Percentiles rank a stretch among this genome's conserved stretches.
These are phyloP conservation scores for Collybia nuda DNA, from an alignment of 768 basidiomycete genomes.

Conservation along the genomic window DNA sequence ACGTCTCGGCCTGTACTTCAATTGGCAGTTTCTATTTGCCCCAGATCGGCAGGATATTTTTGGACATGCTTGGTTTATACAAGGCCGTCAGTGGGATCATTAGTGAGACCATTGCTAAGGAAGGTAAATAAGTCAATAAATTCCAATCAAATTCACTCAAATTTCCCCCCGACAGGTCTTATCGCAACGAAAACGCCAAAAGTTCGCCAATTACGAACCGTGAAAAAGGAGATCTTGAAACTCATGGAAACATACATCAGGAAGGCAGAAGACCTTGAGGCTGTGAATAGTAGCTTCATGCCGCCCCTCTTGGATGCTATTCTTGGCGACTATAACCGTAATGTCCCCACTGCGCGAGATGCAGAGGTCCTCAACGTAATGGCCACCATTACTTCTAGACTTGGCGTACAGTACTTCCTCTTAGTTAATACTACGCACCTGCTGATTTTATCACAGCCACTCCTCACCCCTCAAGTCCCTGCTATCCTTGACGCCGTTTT, in stretches of 20 bases:
- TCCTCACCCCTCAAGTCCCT: slow-evolving; percentile 91
- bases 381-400: slow-evolving; percentile 86
- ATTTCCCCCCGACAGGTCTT: slow-evolving; percentile 46
- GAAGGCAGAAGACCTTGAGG: slow-evolving; percentile 95
- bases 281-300: slow-evolving; percentile 89
- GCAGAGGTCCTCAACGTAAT: slow-evolving; percentile 97
- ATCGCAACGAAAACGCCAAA: slow-evolving; percentile 97
- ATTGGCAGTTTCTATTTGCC: slow-evolving; percentile 97
- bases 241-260: slow-evolving; percentile 97
- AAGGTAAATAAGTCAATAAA: slow-evolving; percentile 46
- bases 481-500: slow-evolving; percentile 97
- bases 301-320: slow-evolving; percentile 95
- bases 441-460: slow-evolving; percentile 45
- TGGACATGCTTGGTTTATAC: slow-evolving; percentile 98
- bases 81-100: slow-evolving; percentile 97
- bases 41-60: slow-evolving; percentile 93
- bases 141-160: no score
- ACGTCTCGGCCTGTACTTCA: slow-evolving; percentile 95
- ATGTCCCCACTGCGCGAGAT: slow-evolving; percentile 90
- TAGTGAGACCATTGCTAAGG: slow-evolving; percentile 85
- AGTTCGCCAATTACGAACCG: slow-evolving; percentile 89
- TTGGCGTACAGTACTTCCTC: slow-evolving; percentile 65
- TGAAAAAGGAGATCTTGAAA: slow-evolving; percentile 98
- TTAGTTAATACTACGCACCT: background rate
- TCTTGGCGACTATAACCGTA: slow-evolving; percentile 94